phyloP scores from a whole-genome alignment of 139 green algal genomes.

The Chlamydomonas incerta region DNA sequence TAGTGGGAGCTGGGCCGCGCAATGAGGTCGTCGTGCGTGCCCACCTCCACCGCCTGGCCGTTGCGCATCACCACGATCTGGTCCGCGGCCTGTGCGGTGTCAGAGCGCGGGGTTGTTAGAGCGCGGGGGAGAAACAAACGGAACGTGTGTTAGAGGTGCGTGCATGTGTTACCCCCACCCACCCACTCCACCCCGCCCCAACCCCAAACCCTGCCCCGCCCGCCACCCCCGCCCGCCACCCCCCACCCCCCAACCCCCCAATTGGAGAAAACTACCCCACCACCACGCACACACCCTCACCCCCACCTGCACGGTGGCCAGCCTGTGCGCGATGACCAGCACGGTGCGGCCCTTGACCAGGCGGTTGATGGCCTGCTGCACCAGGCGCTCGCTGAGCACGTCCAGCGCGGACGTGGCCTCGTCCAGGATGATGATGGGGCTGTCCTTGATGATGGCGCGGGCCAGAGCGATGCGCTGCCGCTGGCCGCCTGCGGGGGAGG shows the following conservation, averaged over 20 bases:
- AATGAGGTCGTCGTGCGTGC: constrained; percentile 77
- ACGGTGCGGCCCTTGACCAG: constrained; percentile 89
- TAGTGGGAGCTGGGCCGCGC: constrained; percentile 59
- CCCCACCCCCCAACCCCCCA: neutral
- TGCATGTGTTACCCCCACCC: neutral
- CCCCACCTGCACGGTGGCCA: constrained; percentile 80
- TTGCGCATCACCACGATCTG: constrained; percentile 80
- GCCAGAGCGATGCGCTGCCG: constrained; percentile 95
- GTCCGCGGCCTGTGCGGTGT: constrained; percentile 68
- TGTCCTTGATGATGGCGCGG: constrained; percentile 88
- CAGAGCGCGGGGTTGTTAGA: neutral
- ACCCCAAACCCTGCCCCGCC: neutral
- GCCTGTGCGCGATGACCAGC: constrained; percentile 93
- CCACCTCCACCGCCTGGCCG: constrained; percentile 48
- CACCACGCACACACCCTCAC: neutral
- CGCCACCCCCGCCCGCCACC: too few relatives aligned
- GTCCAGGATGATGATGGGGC: constrained; percentile 93
- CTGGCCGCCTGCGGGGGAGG: constrained; percentile 58
- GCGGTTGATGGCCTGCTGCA: constrained; percentile 91
- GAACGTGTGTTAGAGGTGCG: too few relatives aligned
- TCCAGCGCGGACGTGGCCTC: constrained; percentile 86
- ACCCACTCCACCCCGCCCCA: neutral
- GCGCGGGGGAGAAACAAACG: too few relatives aligned
- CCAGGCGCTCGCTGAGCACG: constrained; percentile 68
- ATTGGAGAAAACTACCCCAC: neutral